A percentile compares a stretch with the other conserved stretches of the same genome.
Evolutionary conservation across 2,329 filamentous ascomycete genomes (phyloP).

Genomic region (Zasmidium cellare): DNA sequence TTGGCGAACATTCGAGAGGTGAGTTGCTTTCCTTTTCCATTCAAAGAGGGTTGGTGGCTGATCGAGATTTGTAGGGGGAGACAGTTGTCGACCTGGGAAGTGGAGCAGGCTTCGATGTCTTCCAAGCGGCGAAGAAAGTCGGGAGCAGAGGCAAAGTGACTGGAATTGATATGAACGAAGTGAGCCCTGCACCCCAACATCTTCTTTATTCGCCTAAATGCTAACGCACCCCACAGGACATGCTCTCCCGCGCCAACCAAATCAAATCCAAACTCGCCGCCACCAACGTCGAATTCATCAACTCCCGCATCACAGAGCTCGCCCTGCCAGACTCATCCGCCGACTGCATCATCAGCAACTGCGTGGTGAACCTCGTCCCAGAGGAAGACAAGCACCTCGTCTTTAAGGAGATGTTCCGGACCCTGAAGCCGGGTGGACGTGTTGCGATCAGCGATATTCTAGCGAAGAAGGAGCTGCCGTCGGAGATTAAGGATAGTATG

Average conservation of each 20-base stretch:
- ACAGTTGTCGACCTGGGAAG: conserved; percentile 10
- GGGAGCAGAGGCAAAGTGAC: conserved; percentile 6
- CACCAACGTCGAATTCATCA: conserved; percentile 7
- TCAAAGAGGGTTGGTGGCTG: no score
- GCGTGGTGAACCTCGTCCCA: conserved; percentile 12
- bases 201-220: not conserved
- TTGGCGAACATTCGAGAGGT: conserved; percentile 6
- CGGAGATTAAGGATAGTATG: conserved; percentile 5
- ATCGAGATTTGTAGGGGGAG: conserved; percentile 3
- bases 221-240: not conserved
- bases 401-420: conserved; percentile 12
- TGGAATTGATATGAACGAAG: conserved; percentile 6
- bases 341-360: conserved; percentile 15
- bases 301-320: conserved; percentile 7
- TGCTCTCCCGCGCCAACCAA: conserved; percentile 6
- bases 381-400: conserved; percentile 12
- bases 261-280: conserved; percentile 9
- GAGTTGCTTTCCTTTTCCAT: not conserved
- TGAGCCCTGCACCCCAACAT: not conserved
- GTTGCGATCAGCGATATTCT: conserved; percentile 12
- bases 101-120: conserved; percentile 13
- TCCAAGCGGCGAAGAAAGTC: conserved; percentile 13
- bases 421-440: conserved; percentile 6
- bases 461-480: conserved; percentile 9
- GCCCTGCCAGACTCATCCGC: not conserved